Conservation (phyloP, 2,329 filamentous ascomycete genomes). For the Epichloe hybrida region DNA sequence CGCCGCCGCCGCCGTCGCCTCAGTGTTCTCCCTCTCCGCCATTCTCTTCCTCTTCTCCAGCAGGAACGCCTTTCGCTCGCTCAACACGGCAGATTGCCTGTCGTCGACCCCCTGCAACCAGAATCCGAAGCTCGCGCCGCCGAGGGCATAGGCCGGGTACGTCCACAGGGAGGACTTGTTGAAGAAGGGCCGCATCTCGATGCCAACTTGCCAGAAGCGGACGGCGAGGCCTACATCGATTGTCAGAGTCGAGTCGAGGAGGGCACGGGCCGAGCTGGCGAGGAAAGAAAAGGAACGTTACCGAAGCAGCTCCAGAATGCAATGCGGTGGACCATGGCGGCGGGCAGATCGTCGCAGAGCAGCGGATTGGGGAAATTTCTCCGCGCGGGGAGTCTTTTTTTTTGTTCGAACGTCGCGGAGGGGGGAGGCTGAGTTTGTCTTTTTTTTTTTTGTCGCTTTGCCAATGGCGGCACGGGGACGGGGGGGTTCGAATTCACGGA, state of each 20-base stretch:
- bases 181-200: conserved; percentile 96
- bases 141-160: conserved; percentile 77
- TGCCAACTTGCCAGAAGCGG: conserved; percentile 91
- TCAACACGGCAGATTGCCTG: conserved; percentile 62
- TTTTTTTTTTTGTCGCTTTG: neutral
- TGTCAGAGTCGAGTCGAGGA: neutral
- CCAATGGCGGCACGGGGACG: too few relatives aligned
- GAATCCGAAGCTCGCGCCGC: conserved; percentile 89
- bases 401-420: neutral
- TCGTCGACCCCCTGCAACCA: conserved; percentile 88
- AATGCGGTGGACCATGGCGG: conserved; percentile 48
- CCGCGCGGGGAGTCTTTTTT: too few relatives aligned
- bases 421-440: too few relatives aligned
- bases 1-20: neutral
- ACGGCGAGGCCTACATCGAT: conserved; percentile 61
- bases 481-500: neutral
- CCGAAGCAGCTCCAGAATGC: conserved; percentile 87
- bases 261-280: too few relatives aligned
- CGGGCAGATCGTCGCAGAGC: conserved; percentile 12
- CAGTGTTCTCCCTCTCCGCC: conserved; percentile 23
- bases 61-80: conserved; percentile 64
- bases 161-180: conserved; percentile 72
- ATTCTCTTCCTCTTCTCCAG: conserved; percentile 79
- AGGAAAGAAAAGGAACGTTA: conserved; percentile 35
- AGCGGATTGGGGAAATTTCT: too few relatives aligned